These are phyloP conservation scores for Hypoxylon sp. DNA, from an alignment of 2,329 filamentous ascomycete genomes.

Conservation along the genomic window DNA sequence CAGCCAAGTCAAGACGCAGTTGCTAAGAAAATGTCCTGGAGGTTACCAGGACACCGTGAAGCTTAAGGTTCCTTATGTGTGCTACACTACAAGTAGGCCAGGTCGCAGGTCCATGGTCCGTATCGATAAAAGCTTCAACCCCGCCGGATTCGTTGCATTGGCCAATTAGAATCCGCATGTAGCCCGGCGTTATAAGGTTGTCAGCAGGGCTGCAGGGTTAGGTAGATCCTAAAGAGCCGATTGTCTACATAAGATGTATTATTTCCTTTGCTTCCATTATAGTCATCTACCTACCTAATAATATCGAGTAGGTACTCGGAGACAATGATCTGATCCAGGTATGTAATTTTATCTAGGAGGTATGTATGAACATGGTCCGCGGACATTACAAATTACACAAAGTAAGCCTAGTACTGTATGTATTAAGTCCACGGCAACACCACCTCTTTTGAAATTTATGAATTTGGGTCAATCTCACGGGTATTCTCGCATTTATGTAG, in stretches of 20 bases:
- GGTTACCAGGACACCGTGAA: background rate
- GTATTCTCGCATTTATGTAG: background rate
- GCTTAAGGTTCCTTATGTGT: background rate
- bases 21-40: background rate
- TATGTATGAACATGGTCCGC: background rate
- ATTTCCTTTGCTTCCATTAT: no score
- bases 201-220: background rate
- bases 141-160: constrained; percentile 28
- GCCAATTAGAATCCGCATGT: constrained; percentile 22
- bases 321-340: no score
- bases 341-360: no score
- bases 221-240: background rate
- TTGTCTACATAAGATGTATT: background rate
- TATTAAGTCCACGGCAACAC: no score
- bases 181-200: background rate
- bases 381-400: background rate
- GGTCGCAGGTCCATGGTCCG: background rate
- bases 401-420: background rate
- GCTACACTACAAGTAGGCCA: no score
- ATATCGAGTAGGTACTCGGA: no score
- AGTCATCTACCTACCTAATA: no score
- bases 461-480: background rate
- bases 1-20: background rate
- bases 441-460: background rate
- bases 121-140: constrained; percentile 36